Conservation (phyloP, 768 basidiomycete genomes). For the Inosperma sp. region DNA sequence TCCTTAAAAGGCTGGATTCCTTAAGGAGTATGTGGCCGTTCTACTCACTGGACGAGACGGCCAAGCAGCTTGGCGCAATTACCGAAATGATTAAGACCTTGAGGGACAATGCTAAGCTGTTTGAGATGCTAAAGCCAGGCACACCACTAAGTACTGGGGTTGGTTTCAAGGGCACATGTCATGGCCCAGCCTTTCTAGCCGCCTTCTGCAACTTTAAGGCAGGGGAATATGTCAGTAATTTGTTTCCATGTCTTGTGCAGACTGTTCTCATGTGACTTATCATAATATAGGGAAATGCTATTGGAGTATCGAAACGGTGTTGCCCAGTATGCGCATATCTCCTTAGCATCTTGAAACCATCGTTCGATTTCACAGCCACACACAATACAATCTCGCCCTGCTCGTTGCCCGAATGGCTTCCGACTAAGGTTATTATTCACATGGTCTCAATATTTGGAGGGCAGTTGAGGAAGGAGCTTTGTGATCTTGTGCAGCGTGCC, state of each 20-base stretch:
- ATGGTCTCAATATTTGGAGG: no score
- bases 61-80: background rate
- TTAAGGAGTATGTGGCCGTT: background rate
- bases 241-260: background rate
- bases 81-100: background rate
- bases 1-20: background rate
- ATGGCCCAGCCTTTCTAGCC: background rate
- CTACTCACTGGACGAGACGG: background rate
- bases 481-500: no score
- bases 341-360: background rate
- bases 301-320: background rate
- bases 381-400: conserved; percentile 6
- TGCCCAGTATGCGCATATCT: background rate
- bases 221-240: background rate
- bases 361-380: background rate
- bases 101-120: background rate
- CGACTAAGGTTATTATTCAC: no score
- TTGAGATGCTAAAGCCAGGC: background rate
- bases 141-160: background rate
- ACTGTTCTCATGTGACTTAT: background rate
- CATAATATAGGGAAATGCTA: background rate
- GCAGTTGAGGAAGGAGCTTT: no score
- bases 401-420: no score
- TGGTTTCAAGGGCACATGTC: background rate
- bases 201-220: background rate